Evolutionary conservation across 164 flowering plant genomes (phyloP), one percentile per base, ranked within the genome.

Genomic region (Magnolia officinalis): DNA sequence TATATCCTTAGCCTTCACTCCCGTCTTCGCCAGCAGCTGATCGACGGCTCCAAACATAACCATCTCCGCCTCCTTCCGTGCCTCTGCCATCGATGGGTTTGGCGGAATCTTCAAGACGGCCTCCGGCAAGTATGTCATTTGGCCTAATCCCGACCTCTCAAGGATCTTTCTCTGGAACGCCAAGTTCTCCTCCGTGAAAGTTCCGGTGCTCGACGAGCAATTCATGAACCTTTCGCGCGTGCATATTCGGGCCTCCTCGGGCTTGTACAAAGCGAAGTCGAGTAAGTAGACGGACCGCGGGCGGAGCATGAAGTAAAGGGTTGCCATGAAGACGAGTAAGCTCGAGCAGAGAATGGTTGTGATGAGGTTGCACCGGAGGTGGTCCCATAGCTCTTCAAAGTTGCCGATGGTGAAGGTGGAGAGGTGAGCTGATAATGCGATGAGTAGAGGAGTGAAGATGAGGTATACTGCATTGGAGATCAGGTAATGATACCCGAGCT

Each of bases 1-100:
- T 20, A 92, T 92, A 74, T 91, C 97, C 85, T 89, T 92, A 0
- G 91, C 82, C 73, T 84, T 89, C 29, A 91, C 91, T 0, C 91
- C 90, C 0, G 94, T 89, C 79, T 92, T 92, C 37, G 20, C 85
- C 83, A 92, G 70, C 14, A 92, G 76, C 78, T 87, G 85, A 71
- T 91, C 95, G 2, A 92, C 82, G 14, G 92, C 97, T 0, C 95
- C 90, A 68, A 92, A 92, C 94, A 92, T 90, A 23, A 92, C 94
- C 55, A 58, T 77, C 83, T 92, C 92, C 0, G 95, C 93, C 81
- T 92, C 95, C 71, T 86, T 90, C 82, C 94, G 84, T 0, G 97
- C 94, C 85, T 91, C 97, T 0, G 85, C 90, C 86, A 91, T 86
- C n/a, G 84, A 85, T 8, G 92, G 92, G 51, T 87, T 84, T 4